Conservation (phyloP, 2,329 filamentous ascomycete genomes). For the Fusarium avenaceum region DNA sequence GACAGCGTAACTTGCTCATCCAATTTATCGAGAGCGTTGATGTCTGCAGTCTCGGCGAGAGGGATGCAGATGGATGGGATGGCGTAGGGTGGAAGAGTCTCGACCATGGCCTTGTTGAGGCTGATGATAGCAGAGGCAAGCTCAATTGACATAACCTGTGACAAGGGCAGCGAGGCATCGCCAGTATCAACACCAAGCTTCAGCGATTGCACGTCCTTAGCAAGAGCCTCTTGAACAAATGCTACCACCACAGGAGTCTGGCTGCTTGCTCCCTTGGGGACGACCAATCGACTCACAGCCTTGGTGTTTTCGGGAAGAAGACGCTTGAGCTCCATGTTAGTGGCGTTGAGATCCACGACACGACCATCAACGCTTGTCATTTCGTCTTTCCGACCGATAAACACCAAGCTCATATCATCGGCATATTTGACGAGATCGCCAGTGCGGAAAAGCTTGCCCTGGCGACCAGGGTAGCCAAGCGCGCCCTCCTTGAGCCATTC, state of each 20-base stretch:
- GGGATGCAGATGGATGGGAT: slow-evolving; percentile 46
- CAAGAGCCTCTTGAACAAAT: slow-evolving; percentile 24
- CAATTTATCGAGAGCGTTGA: slow-evolving; percentile 3
- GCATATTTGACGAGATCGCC: slow-evolving; percentile 47
- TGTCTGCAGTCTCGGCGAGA: slow-evolving; percentile 1
- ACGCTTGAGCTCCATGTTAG: slow-evolving; percentile 42
- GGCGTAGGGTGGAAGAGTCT: slow-evolving; percentile 47
- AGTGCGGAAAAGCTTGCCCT: slow-evolving; percentile 43
- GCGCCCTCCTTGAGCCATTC: slow-evolving; percentile 44
- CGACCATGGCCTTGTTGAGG: slow-evolving; percentile 46
- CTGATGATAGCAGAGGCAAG: slow-evolving; percentile 42
- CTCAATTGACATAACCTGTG: slow-evolving; percentile 29
- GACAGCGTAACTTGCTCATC: slow-evolving; percentile 26
- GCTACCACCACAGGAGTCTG: slow-evolving; percentile 45
- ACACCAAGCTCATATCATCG: slow-evolving; percentile 44
- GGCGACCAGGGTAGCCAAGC: slow-evolving; percentile 34
- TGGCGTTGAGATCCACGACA: slow-evolving; percentile 45
- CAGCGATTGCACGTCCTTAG: slow-evolving; percentile 8
- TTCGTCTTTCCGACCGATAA: slow-evolving; percentile 42
- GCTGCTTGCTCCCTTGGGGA: slow-evolving; percentile 33
- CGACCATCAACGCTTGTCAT: slow-evolving; percentile 45
- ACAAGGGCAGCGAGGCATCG: slow-evolving; percentile 25
- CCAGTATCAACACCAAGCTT: slow-evolving; percentile 20
- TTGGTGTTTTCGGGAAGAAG: slow-evolving; percentile 33
- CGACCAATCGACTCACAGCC: slow-evolving; percentile 38